Conservation (phyloP, 2,329 filamentous ascomycete species). For the Fusarium denticulatum region DNA sequence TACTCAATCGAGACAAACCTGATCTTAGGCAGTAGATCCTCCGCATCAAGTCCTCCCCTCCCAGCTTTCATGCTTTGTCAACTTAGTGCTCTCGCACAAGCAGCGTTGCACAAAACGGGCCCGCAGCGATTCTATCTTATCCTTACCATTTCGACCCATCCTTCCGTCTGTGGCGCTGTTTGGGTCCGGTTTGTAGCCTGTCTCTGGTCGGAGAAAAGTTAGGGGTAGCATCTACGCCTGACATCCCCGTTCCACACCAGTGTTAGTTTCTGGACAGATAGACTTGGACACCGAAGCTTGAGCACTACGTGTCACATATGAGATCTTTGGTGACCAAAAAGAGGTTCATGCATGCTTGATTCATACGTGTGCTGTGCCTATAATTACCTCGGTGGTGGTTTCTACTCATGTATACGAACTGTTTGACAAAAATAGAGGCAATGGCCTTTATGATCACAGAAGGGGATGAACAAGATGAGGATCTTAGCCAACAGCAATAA, state of each 20-base stretch:
- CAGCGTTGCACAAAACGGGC: constrained; percentile 18
- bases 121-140: not conserved
- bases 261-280: not conserved
- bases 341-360: constrained; percentile 10
- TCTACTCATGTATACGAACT: constrained; percentile 16
- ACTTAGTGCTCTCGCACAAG: not conserved
- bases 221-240: constrained; percentile 3
- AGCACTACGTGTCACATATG: constrained; percentile 12
- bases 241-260: constrained; percentile 23
- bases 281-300: not conserved
- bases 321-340: constrained; percentile 4
- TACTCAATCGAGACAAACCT: not conserved
- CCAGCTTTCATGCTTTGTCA: not conserved
- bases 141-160: not conserved
- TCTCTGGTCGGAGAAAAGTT: constrained; percentile 6
- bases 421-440: not conserved
- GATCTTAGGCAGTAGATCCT: not conserved
- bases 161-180: constrained; percentile 3
- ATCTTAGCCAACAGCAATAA: not conserved
- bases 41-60: not conserved
- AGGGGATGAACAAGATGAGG: not conserved
- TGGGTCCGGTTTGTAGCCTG: not conserved
- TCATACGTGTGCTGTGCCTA: not conserved
- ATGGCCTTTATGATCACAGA: not conserved
- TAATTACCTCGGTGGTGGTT: not conserved